These are phyloP conservation scores for Aspergillus nidulans DNA, from an alignment of 495 filamentous ascomycete genomes.

Conservation along the genomic window DNA sequence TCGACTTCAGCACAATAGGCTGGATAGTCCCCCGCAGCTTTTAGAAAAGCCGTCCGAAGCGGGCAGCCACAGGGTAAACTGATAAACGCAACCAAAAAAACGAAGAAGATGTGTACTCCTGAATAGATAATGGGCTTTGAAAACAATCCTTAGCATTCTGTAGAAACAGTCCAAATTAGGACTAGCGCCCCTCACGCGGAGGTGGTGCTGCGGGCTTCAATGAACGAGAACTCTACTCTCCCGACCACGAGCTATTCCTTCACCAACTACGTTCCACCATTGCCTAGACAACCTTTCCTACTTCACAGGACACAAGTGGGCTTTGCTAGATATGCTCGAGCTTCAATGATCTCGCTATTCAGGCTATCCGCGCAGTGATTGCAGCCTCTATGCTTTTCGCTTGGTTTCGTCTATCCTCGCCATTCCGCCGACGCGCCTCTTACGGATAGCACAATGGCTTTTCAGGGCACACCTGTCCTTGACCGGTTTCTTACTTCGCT, in stretches of 20 bases:
- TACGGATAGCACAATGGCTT: constrained; percentile 22
- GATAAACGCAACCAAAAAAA: too few species aligned
- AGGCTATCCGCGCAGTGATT: neutral
- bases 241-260: neutral
- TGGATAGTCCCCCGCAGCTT: too few species aligned
- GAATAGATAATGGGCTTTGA: too few species aligned
- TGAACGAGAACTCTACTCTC: neutral
- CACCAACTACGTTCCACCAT: neutral
- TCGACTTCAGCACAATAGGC: too few species aligned
- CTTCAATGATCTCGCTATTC: neutral
- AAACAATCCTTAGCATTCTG: neutral
- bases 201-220: neutral
- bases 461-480: constrained; percentile 38
- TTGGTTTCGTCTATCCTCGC: neutral
- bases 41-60: too few species aligned
- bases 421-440: neutral
- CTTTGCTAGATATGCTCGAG: neutral
- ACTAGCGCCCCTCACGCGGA: constrained; percentile 7
- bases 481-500: constrained; percentile 56
- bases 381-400: neutral
- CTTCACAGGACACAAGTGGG: too few species aligned
- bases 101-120: too few species aligned
- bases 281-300: too few species aligned
- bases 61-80: too few species aligned
- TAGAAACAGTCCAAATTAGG: neutral